A percentile compares a stretch with the other conserved stretches of the same genome.
These are phyloP conservation scores for Pseudogymnoascus sp. DNA, from an alignment of 2,329 filamentous ascomycete genomes.

Conservation along the genomic window DNA sequence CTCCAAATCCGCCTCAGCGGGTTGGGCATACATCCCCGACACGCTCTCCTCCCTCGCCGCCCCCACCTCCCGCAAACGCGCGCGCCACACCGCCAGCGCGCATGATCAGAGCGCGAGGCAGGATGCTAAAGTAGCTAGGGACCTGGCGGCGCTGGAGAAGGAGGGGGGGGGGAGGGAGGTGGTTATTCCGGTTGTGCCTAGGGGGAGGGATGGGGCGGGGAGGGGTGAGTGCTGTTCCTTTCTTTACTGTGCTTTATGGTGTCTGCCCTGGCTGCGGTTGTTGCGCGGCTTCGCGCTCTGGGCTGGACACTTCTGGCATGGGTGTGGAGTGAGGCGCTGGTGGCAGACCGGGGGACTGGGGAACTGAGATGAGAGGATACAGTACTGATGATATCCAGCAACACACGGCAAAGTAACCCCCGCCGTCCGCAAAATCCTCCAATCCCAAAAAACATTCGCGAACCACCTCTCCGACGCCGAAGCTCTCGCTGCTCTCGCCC, in stretches of 20 bases:
- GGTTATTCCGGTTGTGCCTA: slow-evolving; percentile 58
- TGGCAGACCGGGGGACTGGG: background rate
- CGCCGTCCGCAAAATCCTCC: slow-evolving; percentile 66
- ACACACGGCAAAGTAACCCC: slow-evolving; percentile 26
- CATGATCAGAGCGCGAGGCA: slow-evolving; percentile 72
- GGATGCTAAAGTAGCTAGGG: slow-evolving; percentile 70
- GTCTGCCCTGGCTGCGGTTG: too few species aligned
- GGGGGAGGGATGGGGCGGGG: slow-evolving; percentile 37
- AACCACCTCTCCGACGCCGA: slow-evolving; percentile 77
- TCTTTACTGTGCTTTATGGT: too few species aligned
- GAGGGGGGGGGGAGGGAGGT: slow-evolving; percentile 64
- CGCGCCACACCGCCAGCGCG: slow-evolving; percentile 45
- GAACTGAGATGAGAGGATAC: background rate
- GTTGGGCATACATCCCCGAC: slow-evolving; percentile 89
- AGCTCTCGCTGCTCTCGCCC: slow-evolving; percentile 41
- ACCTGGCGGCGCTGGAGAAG: slow-evolving; percentile 72
- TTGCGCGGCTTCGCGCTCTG: too few species aligned
- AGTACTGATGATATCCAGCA: slow-evolving; percentile 12
- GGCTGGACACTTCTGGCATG: background rate
- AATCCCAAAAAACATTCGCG: slow-evolving; percentile 73
- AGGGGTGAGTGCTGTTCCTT: too few species aligned
- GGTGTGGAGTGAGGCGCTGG: background rate
- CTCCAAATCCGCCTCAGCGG: slow-evolving; percentile 60
- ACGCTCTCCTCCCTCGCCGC: slow-evolving; percentile 45
- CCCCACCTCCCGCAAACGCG: slow-evolving; percentile 61